phyloP scores from a whole-genome alignment of 2,329 filamentous ascomycete genomes.

The Fusarium sp. region DNA sequence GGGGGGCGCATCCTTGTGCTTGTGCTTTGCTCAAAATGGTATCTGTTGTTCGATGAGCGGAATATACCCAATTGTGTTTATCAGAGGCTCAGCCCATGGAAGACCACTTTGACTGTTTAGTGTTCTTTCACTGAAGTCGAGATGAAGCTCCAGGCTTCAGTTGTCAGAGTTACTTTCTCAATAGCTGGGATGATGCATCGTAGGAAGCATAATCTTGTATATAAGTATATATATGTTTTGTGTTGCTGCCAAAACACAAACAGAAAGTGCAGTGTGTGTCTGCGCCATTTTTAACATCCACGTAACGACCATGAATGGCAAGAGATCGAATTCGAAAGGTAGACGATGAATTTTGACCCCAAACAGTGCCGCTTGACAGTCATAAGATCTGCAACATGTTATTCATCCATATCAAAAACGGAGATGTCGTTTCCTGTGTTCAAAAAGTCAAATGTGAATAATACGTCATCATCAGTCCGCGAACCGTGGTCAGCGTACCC shows the following conservation, averaged over 20 bases:
- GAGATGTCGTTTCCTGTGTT: conserved; percentile 36
- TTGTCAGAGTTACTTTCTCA: background rate
- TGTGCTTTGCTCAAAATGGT: background rate
- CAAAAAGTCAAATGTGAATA: conserved; percentile 45
- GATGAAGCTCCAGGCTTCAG: background rate
- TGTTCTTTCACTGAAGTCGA: background rate
- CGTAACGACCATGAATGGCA: background rate
- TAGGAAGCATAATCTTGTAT: background rate
- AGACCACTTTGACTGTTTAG: background rate
- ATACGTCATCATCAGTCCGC: conserved; percentile 38
- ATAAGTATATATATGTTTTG: background rate
- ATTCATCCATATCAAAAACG: conserved; percentile 43
- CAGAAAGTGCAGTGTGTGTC: background rate
- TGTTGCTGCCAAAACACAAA: background rate
- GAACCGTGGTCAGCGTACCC: conserved; percentile 36
- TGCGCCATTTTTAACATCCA: background rate
- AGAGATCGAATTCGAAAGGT: background rate
- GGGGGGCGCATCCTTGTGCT: background rate
- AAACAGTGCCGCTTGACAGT: background rate
- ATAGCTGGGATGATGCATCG: background rate
- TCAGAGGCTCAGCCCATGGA: background rate
- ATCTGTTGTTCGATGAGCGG: background rate
- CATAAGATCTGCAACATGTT: background rate
- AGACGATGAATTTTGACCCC: background rate
- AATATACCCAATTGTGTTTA: background rate